A percentile compares a stretch with the other conserved stretches of the same genome.
phyloP scores from a whole-genome alignment of 1,139 yeast genomes.

The Kazachstania sp. region DNA sequence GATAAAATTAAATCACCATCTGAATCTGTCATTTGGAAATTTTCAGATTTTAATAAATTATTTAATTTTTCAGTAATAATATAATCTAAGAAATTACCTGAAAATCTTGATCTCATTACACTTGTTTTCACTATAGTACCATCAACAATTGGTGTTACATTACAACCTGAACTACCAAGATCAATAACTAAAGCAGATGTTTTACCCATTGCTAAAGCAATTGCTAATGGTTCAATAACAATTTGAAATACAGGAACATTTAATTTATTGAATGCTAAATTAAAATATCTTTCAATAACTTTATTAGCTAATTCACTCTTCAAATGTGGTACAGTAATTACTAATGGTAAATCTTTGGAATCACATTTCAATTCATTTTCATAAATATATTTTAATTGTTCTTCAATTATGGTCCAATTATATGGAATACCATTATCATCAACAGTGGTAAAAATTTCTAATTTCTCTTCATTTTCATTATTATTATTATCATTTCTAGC shows the following conservation, averaged over 20 bases:
- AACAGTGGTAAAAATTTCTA: slow-evolving; percentile 52
- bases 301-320: slow-evolving; percentile 25
- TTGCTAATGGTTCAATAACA: slow-evolving; percentile 61
- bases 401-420: slow-evolving; percentile 53
- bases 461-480: slow-evolving; percentile 31
- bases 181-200: slow-evolving; percentile 63
- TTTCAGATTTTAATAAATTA: slow-evolving; percentile 2
- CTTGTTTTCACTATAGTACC: slow-evolving; percentile 60
- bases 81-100: slow-evolving; percentile 60
- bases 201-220: slow-evolving; percentile 60
- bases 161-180: slow-evolving; percentile 51
- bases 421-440: slow-evolving; percentile 54
- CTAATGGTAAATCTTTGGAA: slow-evolving; percentile 51
- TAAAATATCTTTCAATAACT: slow-evolving; percentile 37
- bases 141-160: slow-evolving; percentile 63
- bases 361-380: slow-evolving; percentile 38
- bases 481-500: slow-evolving; percentile 24
- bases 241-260: slow-evolving; percentile 61
- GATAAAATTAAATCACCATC: not conserved
- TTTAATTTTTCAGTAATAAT: slow-evolving; percentile 36
- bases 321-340: slow-evolving; percentile 43
- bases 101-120: slow-evolving; percentile 51
- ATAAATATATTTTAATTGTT: slow-evolving; percentile 54
- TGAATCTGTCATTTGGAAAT: slow-evolving; percentile 5
- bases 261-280: slow-evolving; percentile 56